phyloP scores from a whole-genome alignment of 1,139 yeast species.

The Candida mesenterica region DNA sequence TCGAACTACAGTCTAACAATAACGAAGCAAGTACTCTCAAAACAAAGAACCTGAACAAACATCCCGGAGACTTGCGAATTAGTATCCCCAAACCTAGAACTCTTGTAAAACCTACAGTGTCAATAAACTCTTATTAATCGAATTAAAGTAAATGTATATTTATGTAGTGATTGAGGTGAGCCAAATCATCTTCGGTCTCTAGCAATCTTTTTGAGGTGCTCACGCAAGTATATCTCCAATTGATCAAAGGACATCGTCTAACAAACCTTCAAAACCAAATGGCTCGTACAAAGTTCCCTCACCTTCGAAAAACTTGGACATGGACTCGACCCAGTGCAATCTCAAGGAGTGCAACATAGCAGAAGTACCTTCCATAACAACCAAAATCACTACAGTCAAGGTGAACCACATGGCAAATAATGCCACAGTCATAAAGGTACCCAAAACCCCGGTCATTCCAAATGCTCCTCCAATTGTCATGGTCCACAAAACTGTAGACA shows the following conservation, averaged over 20 bases:
- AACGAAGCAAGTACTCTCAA: too few species aligned
- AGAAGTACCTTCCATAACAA: conserved; percentile 82
- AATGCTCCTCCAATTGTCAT: conserved; percentile 69
- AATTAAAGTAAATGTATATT: too few species aligned
- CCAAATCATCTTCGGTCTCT: too few species aligned
- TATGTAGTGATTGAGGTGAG: too few species aligned
- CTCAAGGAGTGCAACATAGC: conserved; percentile 85
- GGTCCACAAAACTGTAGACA: conserved; percentile 72
- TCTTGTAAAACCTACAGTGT: too few species aligned
- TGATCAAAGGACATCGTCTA: conserved; percentile 14
- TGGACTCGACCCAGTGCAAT: conserved; percentile 85
- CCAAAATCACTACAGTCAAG: conserved; percentile 69
- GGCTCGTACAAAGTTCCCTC: conserved; percentile 75
- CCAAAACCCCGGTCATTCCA: conserved; percentile 48
- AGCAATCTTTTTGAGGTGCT: too few species aligned
- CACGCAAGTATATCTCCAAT: too few species aligned
- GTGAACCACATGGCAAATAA: conserved; percentile 80
- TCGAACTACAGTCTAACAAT: too few species aligned
- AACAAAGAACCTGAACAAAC: too few species aligned
- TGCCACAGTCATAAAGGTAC: conserved; percentile 52
- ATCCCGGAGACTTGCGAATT: too few species aligned
- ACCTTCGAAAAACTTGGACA: conserved; percentile 84
- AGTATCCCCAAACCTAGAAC: too few species aligned
- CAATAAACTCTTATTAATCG: too few species aligned
- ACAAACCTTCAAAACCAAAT: conserved; percentile 51